Percentiles rank a stretch among this genome's conserved stretches.
Evolutionary conservation across 176 grass and related monocot species (phyloP).

Genomic region (Aegilops umbellulata): DNA sequence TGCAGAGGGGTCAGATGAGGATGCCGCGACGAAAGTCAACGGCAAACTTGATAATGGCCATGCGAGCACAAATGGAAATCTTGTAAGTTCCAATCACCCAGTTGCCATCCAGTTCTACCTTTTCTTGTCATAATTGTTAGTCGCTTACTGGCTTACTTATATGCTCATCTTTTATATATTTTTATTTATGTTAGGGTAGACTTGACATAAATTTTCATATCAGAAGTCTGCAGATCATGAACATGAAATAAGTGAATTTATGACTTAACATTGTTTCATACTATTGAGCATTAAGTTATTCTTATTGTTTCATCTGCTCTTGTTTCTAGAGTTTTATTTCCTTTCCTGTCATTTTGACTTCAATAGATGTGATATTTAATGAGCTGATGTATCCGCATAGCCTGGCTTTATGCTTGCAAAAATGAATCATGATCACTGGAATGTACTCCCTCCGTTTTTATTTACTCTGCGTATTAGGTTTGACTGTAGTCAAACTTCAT

Average conservation of each 20-base stretch:
- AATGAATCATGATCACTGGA: neutral
- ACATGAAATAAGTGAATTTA: neutral
- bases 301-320: slow-evolving; percentile 16
- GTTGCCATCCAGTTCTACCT: neutral
- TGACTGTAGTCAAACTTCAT: too few relatives aligned
- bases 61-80: slow-evolving; percentile 50
- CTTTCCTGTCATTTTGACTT: neutral
- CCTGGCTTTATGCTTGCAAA: neutral
- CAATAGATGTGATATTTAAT: neutral
- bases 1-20: slow-evolving; percentile 63
- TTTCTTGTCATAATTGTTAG: slow-evolving; percentile 16
- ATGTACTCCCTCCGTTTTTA: neutral
- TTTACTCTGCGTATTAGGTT: too few relatives aligned
- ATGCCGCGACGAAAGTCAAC: slow-evolving; percentile 41
- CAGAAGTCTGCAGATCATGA: neutral
- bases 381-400: neutral
- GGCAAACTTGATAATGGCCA: slow-evolving; percentile 63
- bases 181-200: slow-evolving; percentile 11
- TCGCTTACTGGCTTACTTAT: neutral
- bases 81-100: slow-evolving; percentile 51
- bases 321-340: slow-evolving; percentile 20
- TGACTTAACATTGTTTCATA: neutral
- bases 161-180: neutral
- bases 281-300: neutral
- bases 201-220: slow-evolving; percentile 12